Conservation (phyloP, 768 basidiomycete genomes). For the Russula ochroleuca region DNA sequence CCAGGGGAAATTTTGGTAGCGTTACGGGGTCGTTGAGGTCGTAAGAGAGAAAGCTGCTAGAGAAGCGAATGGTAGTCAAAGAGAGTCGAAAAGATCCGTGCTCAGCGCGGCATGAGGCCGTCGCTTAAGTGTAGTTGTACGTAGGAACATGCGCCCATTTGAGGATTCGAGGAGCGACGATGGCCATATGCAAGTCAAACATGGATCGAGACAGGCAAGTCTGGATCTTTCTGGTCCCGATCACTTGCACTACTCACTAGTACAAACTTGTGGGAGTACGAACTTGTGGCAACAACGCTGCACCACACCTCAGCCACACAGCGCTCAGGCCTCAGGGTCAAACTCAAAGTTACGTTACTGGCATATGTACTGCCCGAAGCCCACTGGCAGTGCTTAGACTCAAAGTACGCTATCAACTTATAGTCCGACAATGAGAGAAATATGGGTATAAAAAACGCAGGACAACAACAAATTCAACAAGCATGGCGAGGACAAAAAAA, state of each 20-base stretch:
- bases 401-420: neutral
- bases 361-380: too few relatives aligned
- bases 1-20: neutral
- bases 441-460: too few relatives aligned
- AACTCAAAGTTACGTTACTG: too few relatives aligned
- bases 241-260: neutral
- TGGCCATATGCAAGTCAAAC: neutral
- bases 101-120: conserved; percentile 17
- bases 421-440: neutral
- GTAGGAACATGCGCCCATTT: conserved; percentile 5
- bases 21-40: conserved; percentile 6
- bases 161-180: neutral
- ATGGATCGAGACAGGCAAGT: neutral
- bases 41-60: conserved; percentile 1
- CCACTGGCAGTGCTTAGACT: too few relatives aligned
- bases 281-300: too few relatives aligned
- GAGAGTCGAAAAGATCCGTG: conserved; percentile 14
- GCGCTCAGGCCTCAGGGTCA: too few relatives aligned
- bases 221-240: neutral
- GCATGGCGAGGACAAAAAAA: neutral
- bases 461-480: neutral
- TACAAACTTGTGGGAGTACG: too few relatives aligned
- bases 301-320: too few relatives aligned
- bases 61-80: neutral
- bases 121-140: conserved; percentile 17